These are phyloP conservation scores for Leccinum fallax DNA, from an alignment of 1,284 basidiomycete genomes.

Conservation along the genomic window DNA sequence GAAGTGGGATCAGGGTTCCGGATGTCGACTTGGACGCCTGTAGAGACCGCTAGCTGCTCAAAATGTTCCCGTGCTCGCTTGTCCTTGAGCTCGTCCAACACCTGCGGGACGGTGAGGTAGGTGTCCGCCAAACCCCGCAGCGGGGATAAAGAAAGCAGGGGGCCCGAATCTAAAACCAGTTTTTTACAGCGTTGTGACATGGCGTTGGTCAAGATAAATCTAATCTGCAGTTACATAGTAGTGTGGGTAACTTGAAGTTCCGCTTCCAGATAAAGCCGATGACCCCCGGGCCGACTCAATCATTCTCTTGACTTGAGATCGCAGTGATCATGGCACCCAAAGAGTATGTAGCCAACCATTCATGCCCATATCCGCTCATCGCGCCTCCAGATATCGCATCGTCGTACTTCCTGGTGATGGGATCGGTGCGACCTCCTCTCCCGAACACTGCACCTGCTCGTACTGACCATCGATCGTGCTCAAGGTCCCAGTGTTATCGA, in stretches of 20 bases:
- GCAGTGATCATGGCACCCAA: slow-evolving; percentile 41
- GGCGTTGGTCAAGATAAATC: slow-evolving; percentile 5
- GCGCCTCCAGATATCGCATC: slow-evolving; percentile 72
- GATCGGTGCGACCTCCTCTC: slow-evolving; percentile 66
- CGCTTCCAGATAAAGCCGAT: slow-evolving; percentile 1
- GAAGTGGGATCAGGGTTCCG: slow-evolving; percentile 74
- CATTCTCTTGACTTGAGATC: background rate
- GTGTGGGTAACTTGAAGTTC: slow-evolving; percentile 17
- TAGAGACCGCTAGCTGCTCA: slow-evolving; percentile 70
- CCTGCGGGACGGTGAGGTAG: slow-evolving; percentile 88
- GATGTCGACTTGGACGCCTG: slow-evolving; percentile 78
- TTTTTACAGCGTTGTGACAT: slow-evolving; percentile 62
- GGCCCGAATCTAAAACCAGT: slow-evolving; percentile 91
- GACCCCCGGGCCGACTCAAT: background rate
- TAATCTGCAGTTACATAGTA: slow-evolving; percentile 9
- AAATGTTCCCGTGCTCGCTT: slow-evolving; percentile 85
- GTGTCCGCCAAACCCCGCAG: slow-evolving; percentile 81
- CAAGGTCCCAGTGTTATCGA: slow-evolving; percentile 90
- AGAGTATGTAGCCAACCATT: slow-evolving; percentile 37
- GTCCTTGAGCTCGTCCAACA: slow-evolving; percentile 88
- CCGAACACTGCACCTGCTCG: background rate
- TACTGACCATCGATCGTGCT: slow-evolving; percentile 10
- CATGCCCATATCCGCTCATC: slow-evolving; percentile 10
- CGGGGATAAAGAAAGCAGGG: slow-evolving; percentile 84
- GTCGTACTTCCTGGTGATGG: slow-evolving; percentile 94